Percentiles rank a stretch among this genome's conserved stretches.
These are phyloP conservation scores for Xylariaceae sp. DNA, from an alignment of 2,329 filamentous ascomycete genomes.

Conservation along the genomic window DNA sequence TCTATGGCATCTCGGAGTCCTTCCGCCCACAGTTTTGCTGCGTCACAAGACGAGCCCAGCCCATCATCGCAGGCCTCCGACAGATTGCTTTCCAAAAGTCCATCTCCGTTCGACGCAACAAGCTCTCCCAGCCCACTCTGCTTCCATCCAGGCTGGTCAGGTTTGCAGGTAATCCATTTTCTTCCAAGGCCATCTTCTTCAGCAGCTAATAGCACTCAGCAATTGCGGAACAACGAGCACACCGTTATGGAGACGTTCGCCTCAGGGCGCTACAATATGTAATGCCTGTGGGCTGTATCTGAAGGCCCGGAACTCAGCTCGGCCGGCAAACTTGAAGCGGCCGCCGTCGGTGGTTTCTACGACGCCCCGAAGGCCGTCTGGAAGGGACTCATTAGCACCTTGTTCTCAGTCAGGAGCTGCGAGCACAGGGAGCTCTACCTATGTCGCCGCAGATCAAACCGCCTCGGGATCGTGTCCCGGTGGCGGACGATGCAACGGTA, in stretches of 20 bases:
- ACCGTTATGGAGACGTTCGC: conserved; percentile 88
- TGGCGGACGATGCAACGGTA: conserved; percentile 91
- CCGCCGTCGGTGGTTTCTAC: conserved; percentile 47
- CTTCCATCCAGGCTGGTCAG: conserved; percentile 20
- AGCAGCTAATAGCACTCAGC: conserved; percentile 40
- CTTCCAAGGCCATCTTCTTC: neutral
- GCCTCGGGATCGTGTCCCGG: conserved; percentile 87
- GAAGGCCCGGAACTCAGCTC: conserved; percentile 84
- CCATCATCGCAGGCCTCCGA: conserved; percentile 23
- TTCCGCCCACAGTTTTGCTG: conserved; percentile 16
- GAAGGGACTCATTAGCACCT: conserved; percentile 30
- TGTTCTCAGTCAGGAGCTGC: conserved; percentile 30
- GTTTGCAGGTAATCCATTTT: conserved; percentile 27
- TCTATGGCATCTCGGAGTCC: conserved; percentile 19
- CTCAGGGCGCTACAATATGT: conserved; percentile 89
- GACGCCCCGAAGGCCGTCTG: conserved; percentile 34
- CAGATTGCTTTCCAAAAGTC: conserved; percentile 22
- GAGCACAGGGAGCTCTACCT: conserved; percentile 51
- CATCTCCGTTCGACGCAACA: conserved; percentile 23
- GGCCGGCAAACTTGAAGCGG: conserved; percentile 85
- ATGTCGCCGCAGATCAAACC: conserved; percentile 69
- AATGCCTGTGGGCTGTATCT: conserved; percentile 95
- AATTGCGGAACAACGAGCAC: conserved; percentile 94
- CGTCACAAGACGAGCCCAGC: conserved; percentile 20
- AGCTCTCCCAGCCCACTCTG: conserved; percentile 13